Base-by-base conservation (phyloP, 1,139 yeast species). In the Sugiyamaella sp. region DNA sequence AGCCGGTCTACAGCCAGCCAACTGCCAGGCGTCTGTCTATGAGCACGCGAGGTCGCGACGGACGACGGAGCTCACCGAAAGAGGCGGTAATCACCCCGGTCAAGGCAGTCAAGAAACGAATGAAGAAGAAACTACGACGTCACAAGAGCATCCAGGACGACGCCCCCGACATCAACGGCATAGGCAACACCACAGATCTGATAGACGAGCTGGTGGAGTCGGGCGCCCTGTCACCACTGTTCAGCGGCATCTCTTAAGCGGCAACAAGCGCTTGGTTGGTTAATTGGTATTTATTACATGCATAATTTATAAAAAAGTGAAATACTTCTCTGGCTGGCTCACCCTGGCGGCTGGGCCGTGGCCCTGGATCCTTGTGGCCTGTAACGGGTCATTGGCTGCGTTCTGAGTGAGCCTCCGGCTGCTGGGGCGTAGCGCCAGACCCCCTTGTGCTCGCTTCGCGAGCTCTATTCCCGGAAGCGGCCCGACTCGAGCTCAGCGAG, bases 31-130 rank as follows among this genome's bases (percentile, higher is more conserved):
- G 57, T 17, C 19, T 50, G 35, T 53, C 56, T 4, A 32, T 46
- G 29, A 56, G 51, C 21, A 49, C 52, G 14, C 49, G 57, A 1
- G 27, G 49, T 4, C 27, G 44, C n/a, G 51, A 54, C 25, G 51
- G 56, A 9, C 40, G 57, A 32, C 48, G 55, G 3, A 48, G 42
- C 25, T 43, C 56, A 10, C 56, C 63, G 16, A 67, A 66, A 29
- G 76, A 71, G 52, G 68, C 67, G 32, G 62, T 70, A 41, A 67
- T 71, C 41, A 66, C 74, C 20, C 71, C 74, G 0, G 70, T 69
- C 14, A 62, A 63, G 27, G 48, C 65, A 20, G 57, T 61, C 22
- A 53, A 51, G 47, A 48, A 55, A 20, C 59, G 61, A 49, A 49
- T 63, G 55, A 58, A 58, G 44, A 54, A 55, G 54, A 49, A 57